Evolutionary conservation across 441 rosid species (phyloP), one percentile per base, ranked within the genome.

Genomic region (Kokia cookei): DNA sequence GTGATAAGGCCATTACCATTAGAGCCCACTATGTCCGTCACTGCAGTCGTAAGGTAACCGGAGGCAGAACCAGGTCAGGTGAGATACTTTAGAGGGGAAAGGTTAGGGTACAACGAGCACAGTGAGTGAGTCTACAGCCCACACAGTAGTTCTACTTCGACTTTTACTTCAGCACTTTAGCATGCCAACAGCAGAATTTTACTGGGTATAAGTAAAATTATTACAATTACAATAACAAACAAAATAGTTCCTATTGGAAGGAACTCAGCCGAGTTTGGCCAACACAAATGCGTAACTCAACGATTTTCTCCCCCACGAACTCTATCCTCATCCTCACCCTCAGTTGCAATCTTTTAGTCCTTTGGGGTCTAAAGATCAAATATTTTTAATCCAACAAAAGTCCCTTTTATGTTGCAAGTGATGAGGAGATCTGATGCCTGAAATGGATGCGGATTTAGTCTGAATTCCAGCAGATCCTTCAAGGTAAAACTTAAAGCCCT

Each of bases 401-500:
- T 11, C 40, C 3, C 22, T 37, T 50, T 66, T 48, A 19, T 62
- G 4, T 50, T 3, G 37, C 17, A 3, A n/a, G 42, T 45, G 27
- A 32, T 6, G 27, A 73, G n/a, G 64, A 64, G 29, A 63, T 54
- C 71, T 43, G 66, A 80, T 75, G 43, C 63, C 77, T 40, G 66
- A 68, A 37, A 24, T 51, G 72, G 43, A 65, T 55, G 40, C 59
- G 65, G 37, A 70, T 58, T 73, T 69, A 47, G 19, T 47, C 27
- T 29, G 76, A 58, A 43, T 75, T 77, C 35, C 72, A 42, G 68
- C 82, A 78, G 70, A 66, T 17, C n/a, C 24, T 22, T 59, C 58
- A 47, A 84, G 87, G 86, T 83, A 77, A 78, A 48, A 59, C 40
- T 61, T 69, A 70, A 40, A 51, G 65, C 66, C 72, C 11, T 58